Base-by-base conservation (phyloP, 768 basidiomycete species). In the Tylopilus plumbeoviolaceoides region DNA sequence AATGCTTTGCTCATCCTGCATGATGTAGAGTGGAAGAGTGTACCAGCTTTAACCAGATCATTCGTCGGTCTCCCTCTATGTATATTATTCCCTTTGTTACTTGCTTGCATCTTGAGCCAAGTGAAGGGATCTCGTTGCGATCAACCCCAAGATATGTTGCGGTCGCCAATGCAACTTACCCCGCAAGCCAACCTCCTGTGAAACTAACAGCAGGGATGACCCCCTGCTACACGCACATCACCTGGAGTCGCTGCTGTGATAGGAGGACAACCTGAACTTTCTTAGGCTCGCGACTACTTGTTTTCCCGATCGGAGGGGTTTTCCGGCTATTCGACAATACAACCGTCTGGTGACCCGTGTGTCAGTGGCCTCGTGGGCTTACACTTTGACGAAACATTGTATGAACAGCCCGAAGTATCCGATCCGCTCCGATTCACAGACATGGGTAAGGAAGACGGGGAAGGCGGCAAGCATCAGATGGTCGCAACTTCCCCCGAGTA, bases 51-150 rank as follows among this genome's bases (percentile, higher is more conserved):
- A 7, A 58, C 64, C 7, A 72, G 81, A 9, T 44, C 74, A 9
- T 77, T 82, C 52, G 73, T 81, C 9, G 80, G 80, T 0, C 59
- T 72, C 21, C 77, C 78, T 9, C 42, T 77, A 1, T 80, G 80
- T 77, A 46, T 23, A 73, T 66, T 30, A 10, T 39, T 20, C n/a
- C 38, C 14, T 33, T 33, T 17, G 15, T 36, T 2, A 17, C 15
- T 7, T 36, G 35, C 17, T 7, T 17, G 14, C 17, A 15, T 15
- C 15, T 15, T 17, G 35, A 17, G 31, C 31, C 10, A 11, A 10
- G 31, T 33, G 10, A 11, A 3, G 10, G 17, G 35, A 14, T 17
- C 35, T n/a, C 12, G 8, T 18, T 9, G 18, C 38, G 14, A n/a
- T 38, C n/a, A 10, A 38, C n/a, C 1, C n/a, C n/a, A n/a, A n/a